Percentiles rank a stretch among this genome's conserved stretches.
Evolutionary conservation across 2,329 filamentous ascomycete genomes (phyloP).

Genomic region (Colletotrichum filicis): DNA sequence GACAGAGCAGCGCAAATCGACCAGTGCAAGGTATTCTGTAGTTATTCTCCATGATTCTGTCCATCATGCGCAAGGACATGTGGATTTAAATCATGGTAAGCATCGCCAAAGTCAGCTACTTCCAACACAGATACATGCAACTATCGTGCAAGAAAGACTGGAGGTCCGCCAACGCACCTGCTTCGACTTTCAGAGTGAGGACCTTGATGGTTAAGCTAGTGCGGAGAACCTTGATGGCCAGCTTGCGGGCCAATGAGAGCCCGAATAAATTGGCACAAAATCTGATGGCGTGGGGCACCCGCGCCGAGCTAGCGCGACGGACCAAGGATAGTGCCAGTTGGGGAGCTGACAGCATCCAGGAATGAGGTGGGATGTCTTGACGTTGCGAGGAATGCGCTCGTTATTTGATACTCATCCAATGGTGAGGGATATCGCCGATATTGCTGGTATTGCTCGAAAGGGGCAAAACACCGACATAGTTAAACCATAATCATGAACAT

Average conservation of each 20-base stretch:
- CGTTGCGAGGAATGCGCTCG: not conserved
- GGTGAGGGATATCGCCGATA: not conserved
- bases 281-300: not conserved
- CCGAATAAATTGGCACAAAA: not conserved
- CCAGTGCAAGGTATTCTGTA: too few species aligned
- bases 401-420: not conserved
- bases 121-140: not conserved
- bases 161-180: not conserved
- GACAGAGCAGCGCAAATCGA: not conserved
- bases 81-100: too few species aligned
- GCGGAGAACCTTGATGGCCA: slow-evolving; percentile 32
- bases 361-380: not conserved
- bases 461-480: not conserved
- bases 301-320: not conserved
- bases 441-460: not conserved
- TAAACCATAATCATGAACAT: not conserved
- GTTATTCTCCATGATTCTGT: too few species aligned
- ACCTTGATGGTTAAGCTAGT: slow-evolving; percentile 33
- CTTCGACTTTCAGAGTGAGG: not conserved
- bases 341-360: slow-evolving; percentile 1
- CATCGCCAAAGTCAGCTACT: too few species aligned
- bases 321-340: slow-evolving; percentile 24
- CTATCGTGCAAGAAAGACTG: not conserved
- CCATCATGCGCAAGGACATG: too few species aligned
- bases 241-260: slow-evolving; percentile 1